Evolutionary conservation across 2,329 filamentous ascomycete species (phyloP), one percentile per base, ranked within the genome.

Genomic region (Pseudocercospora vitis): DNA sequence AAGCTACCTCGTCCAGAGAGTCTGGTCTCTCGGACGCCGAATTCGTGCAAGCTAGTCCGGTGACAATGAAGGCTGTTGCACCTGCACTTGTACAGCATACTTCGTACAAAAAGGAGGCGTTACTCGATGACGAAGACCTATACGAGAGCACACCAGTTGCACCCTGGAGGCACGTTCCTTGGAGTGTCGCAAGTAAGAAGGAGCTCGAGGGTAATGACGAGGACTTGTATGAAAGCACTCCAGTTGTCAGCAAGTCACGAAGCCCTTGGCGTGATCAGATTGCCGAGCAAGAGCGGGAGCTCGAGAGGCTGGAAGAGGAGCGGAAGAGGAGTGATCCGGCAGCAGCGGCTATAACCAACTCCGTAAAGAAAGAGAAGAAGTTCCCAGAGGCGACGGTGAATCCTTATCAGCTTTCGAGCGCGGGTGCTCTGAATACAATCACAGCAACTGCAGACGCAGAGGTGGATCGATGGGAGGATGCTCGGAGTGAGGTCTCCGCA

Each of bases 401-500:
- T 28, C 53, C 53, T 11, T 56, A 56, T 53, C 42, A 45, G 42
- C 42, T 45, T 24, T 45, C 42, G 6, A 19, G 23, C 16, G 31
- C 24, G 11, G 14, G 21, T 7, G 14, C 37, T 23, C 18, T 21
- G 7, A 21, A 42, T 42, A 23, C 37, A 3, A 19, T 26, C 12
- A 18, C 19, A 12, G 37, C 37, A 3, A 42, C 19, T 42, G 37
- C 37, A 12, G 37, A 21, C n/a, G 37, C 19, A 16, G 42, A 31
- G 9, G 18, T 19, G 14, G 53, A 53, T 3, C 32, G 32, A 5
- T 52, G 56, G 50, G 59, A 56, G 23, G 53, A 57, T 42, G 55
- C 55, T 18, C 46, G 59, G 14, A 66, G 64, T 46, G 58, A 59
- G 24, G 53, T 64, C 8, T 64, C 63, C 8, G 62, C 60, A 2